A percentile compares a stretch with the other conserved stretches of the same genome.
These are phyloP conservation scores for Lecanicillium sp. DNA, from an alignment of 2,329 filamentous ascomycete species.

Conservation along the genomic window DNA sequence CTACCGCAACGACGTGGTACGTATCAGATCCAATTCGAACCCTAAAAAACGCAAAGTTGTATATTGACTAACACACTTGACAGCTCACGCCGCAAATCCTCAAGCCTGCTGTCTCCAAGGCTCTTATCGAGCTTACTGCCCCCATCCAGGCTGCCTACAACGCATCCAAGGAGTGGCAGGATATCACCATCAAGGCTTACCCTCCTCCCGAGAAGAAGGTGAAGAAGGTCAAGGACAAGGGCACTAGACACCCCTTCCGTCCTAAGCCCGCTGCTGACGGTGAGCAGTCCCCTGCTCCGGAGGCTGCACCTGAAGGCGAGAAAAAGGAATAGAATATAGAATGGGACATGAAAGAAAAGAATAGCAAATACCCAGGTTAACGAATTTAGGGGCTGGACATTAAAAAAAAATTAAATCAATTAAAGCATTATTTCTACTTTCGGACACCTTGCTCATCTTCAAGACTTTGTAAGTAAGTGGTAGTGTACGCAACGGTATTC, in stretches of 20 bases:
- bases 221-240: conserved; percentile 72
- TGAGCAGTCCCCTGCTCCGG: background rate
- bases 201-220: conserved; percentile 64
- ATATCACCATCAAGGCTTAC: conserved; percentile 65
- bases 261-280: conserved; percentile 6
- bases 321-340: background rate
- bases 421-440: no score
- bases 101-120: conserved; percentile 74
- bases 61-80: background rate
- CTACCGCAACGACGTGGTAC: conserved; percentile 69
- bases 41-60: fast-evolving
- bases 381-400: no score
- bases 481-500: no score
- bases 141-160: conserved; percentile 73
- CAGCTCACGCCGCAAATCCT: conserved; percentile 74
- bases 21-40: conserved; percentile 19
- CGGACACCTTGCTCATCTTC: no score
- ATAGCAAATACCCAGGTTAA: background rate
- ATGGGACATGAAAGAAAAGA: background rate
- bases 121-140: conserved; percentile 63
- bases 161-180: conserved; percentile 69
- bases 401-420: no score
- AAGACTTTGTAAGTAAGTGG: no score
- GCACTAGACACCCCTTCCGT: conserved; percentile 52
- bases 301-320: background rate